A percentile compares a stretch with the other conserved stretches of the same genome.
Evolutionary conservation across 768 basidiomycete species (phyloP).

Genomic region (Boletus patriciae): DNA sequence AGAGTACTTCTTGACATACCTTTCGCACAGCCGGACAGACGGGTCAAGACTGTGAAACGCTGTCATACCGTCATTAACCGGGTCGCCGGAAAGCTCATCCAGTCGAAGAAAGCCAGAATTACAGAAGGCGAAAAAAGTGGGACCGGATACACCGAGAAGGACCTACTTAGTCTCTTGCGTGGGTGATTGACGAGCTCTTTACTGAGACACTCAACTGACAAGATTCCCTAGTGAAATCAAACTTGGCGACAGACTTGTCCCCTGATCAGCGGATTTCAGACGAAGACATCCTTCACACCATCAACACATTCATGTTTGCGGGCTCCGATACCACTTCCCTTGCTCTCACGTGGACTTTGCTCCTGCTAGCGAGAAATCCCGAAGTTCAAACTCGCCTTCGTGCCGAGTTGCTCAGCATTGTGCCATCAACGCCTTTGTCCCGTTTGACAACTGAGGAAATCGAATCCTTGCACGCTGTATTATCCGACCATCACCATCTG

Average conservation of each 20-base stretch:
- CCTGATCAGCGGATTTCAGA: conserved; percentile 78
- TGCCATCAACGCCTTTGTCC: conserved; percentile 41
- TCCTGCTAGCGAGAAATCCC: conserved; percentile 67
- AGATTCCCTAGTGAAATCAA: conserved; percentile 68
- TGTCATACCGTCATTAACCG: conserved; percentile 64
- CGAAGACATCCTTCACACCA: conserved; percentile 80
- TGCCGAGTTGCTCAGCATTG: conserved; percentile 56
- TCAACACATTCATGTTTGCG: conserved; percentile 89
- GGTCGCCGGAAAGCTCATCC: conserved; percentile 72
- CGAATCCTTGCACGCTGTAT: conserved; percentile 51
- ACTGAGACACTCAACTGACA: conserved; percentile 7
- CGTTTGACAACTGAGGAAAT: conserved; percentile 63
- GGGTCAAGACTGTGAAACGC: conserved; percentile 47
- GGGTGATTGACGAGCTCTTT: conserved; percentile 31
- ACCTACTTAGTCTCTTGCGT: conserved; percentile 78
- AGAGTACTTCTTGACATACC: not conserved
- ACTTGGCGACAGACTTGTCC: conserved; percentile 67
- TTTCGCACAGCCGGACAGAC: conserved; percentile 51
- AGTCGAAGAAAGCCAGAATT: conserved; percentile 76
- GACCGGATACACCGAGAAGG: conserved; percentile 57
- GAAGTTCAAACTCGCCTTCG: conserved; percentile 70
- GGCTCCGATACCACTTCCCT: conserved; percentile 88
- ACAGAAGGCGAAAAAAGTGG: conserved; percentile 56
- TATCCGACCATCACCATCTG: conserved; percentile 67
- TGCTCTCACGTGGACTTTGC: conserved; percentile 81